Evolutionary conservation across 257 asterid species (phyloP).

Genomic region (Plantago ovata): DNA sequence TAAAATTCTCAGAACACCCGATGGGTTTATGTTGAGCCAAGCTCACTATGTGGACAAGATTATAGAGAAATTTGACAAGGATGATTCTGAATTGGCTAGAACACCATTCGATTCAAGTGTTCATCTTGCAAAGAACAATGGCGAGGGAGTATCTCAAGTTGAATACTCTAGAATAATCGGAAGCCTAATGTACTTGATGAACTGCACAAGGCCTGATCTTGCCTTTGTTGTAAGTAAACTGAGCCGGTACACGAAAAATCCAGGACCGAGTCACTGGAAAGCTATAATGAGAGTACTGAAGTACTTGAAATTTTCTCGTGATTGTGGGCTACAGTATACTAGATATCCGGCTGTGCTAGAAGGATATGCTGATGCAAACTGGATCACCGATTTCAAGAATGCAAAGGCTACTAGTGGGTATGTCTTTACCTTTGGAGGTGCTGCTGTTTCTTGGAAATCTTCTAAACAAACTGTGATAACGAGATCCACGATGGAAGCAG

Average conservation of each 20-base stretch:
- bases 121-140: neutral
- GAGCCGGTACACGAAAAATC: constrained; percentile 11
- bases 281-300: neutral
- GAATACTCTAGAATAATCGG: neutral
- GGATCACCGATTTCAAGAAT: too few relatives aligned
- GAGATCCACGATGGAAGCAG: too few relatives aligned
- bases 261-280: neutral
- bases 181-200: constrained; percentile 6
- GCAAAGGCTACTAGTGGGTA: too few relatives aligned
- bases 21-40: neutral
- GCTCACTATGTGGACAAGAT: neutral
- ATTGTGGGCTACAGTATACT: neutral
- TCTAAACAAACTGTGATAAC: too few relatives aligned
- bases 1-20: neutral
- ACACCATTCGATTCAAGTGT: neutral
- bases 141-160: neutral
- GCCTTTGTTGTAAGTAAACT: neutral
- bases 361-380: neutral
- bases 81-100: neutral
- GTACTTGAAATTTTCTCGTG: neutral
- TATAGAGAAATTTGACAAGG: neutral
- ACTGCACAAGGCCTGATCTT: neutral
- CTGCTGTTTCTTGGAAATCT: too few relatives aligned
- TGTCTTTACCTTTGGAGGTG: too few relatives aligned
- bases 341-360: neutral